Conservation (phyloP, 2,329 filamentous ascomycete species). For the Venturia pyrina region DNA sequence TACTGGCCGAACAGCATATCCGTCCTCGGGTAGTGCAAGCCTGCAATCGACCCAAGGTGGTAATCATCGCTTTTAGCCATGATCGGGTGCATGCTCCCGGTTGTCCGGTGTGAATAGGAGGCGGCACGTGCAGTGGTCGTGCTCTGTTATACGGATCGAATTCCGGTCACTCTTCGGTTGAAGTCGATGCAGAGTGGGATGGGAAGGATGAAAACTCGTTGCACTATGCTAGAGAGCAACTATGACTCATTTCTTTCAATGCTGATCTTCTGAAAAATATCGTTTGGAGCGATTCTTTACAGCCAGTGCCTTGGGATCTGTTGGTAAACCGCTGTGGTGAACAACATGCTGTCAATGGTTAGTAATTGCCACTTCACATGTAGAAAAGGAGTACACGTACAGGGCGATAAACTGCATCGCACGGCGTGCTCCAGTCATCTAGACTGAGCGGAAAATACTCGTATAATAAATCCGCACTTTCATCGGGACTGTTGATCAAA, state of each 20-base stretch:
- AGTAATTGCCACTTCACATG: not conserved
- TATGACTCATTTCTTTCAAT: constrained; percentile 5
- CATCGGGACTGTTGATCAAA: constrained; percentile 32
- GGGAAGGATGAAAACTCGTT: not conserved
- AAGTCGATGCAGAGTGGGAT: not conserved
- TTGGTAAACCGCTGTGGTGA: constrained; percentile 60
- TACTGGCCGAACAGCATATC: not conserved
- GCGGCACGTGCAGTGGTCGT: not conserved
- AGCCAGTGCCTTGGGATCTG: constrained; percentile 35
- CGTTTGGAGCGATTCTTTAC: constrained; percentile 36
- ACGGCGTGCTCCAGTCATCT: constrained; percentile 87
- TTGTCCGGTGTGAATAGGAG: not conserved
- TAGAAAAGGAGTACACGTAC: not conserved
- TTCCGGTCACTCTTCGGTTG: not conserved
- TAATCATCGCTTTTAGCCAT: not conserved
- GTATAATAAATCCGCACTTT: constrained; percentile 76
- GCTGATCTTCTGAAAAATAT: constrained; percentile 37
- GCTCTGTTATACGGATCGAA: not conserved
- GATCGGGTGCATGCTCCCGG: not conserved
- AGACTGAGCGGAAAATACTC: constrained; percentile 90
- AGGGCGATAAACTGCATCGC: constrained; percentile 81
- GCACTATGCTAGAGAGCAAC: not conserved
- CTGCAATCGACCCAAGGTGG: not conserved
- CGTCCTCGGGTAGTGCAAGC: not conserved
- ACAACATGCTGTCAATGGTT: constrained; percentile 64